Evolutionary conservation across 2,329 filamentous ascomycete species (phyloP), one percentile per base, ranked within the genome.

Genomic region (Geosmithia flava): DNA sequence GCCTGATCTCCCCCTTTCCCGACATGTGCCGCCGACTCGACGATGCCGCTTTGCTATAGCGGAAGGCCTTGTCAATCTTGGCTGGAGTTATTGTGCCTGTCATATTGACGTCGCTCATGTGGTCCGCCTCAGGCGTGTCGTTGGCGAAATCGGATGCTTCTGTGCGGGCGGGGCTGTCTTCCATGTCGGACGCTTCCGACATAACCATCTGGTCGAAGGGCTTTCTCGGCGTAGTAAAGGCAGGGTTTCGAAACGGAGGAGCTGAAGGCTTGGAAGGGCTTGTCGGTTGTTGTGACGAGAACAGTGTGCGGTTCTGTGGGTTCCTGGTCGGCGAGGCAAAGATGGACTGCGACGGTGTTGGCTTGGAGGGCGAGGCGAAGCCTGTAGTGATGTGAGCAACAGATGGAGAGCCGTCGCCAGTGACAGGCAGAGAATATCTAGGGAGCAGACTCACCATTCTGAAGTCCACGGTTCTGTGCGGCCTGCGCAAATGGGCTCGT

Each of bases 1-100:
- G 63, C 39, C 75, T 69, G 46, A 87, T 76, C 55, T 86, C 82
- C 43, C 83, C 84, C 53, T 78, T 75, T 1, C 84, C 84, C 0
- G 84, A 60, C 10, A 64, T 53, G 37, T 66, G 58, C 49, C 65
- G 68, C 49, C 65, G 64, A 54, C 69, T 56, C 56, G 71, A 50
- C 52, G 62, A 45, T 52, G 58, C 50, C 20, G 63, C 60, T 49
- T 65, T 71, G 47, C 63, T 64, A 51, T 71, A 72, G 47, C 69
- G 71, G 29, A 67, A 60, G 7, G 68, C 63, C 52, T 73, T 74
- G 49, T 70, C 65, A 20, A 74, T 58, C 44, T 67, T 71, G 2
- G 64, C 62, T 0, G 73, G 73, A 2, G 72, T 72, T 20, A 75
- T 63, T 16, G 70, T 64, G 15, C 61, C 60, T 15, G 58, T 55